These are phyloP conservation scores for Eustoma russellianum DNA, from an alignment of 257 asterid species.

Conservation along the genomic window DNA sequence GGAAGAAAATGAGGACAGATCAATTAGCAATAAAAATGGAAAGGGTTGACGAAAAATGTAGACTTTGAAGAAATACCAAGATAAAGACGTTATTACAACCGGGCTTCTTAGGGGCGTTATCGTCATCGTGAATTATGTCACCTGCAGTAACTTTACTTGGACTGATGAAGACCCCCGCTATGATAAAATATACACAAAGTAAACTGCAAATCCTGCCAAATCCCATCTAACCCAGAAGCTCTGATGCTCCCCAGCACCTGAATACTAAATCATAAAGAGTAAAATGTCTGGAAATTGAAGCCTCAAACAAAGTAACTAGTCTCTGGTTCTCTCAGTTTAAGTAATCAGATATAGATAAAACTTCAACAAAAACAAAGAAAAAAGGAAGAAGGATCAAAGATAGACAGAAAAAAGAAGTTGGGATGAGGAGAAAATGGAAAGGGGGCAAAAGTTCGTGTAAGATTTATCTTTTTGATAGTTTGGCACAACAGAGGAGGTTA, in stretches of 20 bases:
- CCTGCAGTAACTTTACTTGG: conserved; percentile 46
- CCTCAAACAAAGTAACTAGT: no score
- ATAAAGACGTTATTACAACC: conserved; percentile 85
- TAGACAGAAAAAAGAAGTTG: no score
- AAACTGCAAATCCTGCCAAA: conserved; percentile 22
- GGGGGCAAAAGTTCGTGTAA: no score
- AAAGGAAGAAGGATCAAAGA: no score
- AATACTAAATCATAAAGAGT: no score
- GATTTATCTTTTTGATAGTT: no score
- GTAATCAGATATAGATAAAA: no score
- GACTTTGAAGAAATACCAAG: conserved; percentile 36
- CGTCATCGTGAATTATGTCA: conserved; percentile 63
- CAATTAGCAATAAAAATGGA: not conserved
- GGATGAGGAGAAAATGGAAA: no score
- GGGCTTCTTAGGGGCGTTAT: conserved; percentile 60
- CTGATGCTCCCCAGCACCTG: not conserved
- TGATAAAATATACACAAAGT: conserved; percentile 26
- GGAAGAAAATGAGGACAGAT: not conserved
- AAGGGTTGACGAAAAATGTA: conserved; percentile 16
- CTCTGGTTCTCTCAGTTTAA: no score
- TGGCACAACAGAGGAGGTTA: no score
- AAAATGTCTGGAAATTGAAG: no score
- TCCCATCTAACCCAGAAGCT: conserved; percentile 37
- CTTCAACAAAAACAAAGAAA: no score
- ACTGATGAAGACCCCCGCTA: conserved; percentile 22